A percentile compares a stretch with the other conserved stretches of the same genome.
Evolutionary conservation across 2,329 filamentous ascomycete genomes (phyloP).

Genomic region (Capronia epimyces): DNA sequence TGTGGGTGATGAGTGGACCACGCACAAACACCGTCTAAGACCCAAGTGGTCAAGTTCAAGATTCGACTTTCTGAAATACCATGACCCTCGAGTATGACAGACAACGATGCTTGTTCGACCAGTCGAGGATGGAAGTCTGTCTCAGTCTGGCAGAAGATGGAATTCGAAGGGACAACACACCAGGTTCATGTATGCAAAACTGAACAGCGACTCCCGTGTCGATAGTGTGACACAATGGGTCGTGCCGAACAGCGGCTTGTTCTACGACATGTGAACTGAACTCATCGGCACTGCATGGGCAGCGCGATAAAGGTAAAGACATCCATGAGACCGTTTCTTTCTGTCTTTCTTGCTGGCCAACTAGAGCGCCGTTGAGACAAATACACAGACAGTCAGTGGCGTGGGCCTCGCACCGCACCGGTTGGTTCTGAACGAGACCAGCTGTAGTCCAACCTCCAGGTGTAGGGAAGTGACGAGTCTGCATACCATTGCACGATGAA

Average conservation of each 20-base stretch:
- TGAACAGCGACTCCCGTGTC: not conserved
- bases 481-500: not conserved
- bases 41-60: not conserved
- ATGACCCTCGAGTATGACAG: not conserved
- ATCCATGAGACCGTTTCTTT: too few relatives aligned
- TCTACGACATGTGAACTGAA: not conserved
- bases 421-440: not conserved
- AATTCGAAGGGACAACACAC: not conserved
- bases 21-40: not conserved
- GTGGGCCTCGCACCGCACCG: not conserved
- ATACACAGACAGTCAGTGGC: not conserved
- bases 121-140: not conserved
- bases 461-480: not conserved
- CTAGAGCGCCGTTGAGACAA: not conserved
- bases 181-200: not conserved
- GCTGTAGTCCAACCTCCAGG: not conserved
- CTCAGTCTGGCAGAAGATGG: not conserved
- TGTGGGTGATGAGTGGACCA: not conserved
- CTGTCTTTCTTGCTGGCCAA: too few relatives aligned
- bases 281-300: not conserved
- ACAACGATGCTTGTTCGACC: not conserved
- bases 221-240: not conserved
- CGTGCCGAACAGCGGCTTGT: slow-evolving; percentile 2
- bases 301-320: too few relatives aligned
- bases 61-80: not conserved